Evolutionary conservation across 371 early-diverging fungal genomes (phyloP).

Genomic region (Rhizopus delemar): DNA sequence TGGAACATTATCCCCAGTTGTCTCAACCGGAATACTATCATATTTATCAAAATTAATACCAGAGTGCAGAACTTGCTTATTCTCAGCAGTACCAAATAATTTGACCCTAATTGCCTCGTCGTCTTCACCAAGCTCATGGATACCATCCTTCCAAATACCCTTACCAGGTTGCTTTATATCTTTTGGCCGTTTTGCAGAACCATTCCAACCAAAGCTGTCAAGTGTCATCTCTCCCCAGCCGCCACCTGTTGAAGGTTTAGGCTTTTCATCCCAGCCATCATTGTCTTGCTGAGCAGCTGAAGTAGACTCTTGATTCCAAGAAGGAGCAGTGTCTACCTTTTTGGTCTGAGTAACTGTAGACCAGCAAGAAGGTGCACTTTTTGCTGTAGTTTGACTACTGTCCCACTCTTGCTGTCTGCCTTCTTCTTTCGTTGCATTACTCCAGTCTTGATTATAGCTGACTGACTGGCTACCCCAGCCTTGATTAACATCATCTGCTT

Average conservation of each 20-base stretch:
- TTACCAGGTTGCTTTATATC: constrained; percentile 44
- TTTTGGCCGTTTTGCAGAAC: constrained; percentile 10
- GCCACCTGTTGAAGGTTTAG: not conserved
- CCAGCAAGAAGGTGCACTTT: not conserved
- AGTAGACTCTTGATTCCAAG: constrained; percentile 5
- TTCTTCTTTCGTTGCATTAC: not conserved
- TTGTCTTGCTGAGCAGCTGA: not conserved
- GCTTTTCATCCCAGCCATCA: constrained; percentile 6
- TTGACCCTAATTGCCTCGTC: constrained; percentile 4
- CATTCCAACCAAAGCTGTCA: constrained; percentile 22
- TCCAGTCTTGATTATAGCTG: not conserved
- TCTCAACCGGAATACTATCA: constrained; percentile 95
- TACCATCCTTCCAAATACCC: constrained; percentile 72
- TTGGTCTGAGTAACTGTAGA: not conserved
- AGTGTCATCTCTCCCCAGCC: constrained; percentile 25
- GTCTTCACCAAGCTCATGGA: constrained; percentile 44
- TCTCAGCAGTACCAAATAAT: constrained; percentile 74
- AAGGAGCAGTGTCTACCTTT: not conserved
- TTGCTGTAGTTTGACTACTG: not conserved
- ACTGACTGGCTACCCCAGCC: constrained; percentile 5
- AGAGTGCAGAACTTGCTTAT: constrained; percentile 68
- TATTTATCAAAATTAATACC: constrained; percentile 98
- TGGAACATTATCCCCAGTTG: constrained; percentile 76
- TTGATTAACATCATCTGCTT: not conserved
- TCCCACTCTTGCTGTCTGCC: not conserved